These are phyloP conservation scores for Cutaneotrichosporon arboriforme DNA, from an alignment of 1,284 basidiomycete genomes.

Conservation along the genomic window DNA sequence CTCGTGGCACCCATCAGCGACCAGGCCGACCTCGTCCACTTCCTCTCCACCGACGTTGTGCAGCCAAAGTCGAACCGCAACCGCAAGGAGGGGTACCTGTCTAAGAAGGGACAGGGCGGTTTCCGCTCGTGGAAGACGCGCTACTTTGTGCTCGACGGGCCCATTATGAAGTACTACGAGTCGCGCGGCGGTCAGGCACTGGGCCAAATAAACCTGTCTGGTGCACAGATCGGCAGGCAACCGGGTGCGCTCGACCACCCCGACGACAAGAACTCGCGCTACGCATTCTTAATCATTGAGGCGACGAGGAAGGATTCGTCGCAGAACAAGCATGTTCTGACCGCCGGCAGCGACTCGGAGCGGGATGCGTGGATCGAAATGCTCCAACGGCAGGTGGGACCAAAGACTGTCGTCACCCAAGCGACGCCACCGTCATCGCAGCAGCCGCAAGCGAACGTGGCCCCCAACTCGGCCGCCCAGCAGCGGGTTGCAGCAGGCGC, in stretches of 20 bases:
- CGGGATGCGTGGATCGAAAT: slow-evolving; percentile 93
- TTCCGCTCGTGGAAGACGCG: slow-evolving; percentile 90
- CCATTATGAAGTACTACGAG: slow-evolving; percentile 88
- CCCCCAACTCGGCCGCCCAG: not conserved
- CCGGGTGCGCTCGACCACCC: slow-evolving; percentile 53
- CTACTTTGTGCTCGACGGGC: slow-evolving; percentile 84
- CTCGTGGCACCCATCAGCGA: slow-evolving; percentile 76
- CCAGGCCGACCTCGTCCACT: slow-evolving; percentile 83
- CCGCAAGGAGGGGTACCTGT: slow-evolving; percentile 93
- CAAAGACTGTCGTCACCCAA: slow-evolving; percentile 7
- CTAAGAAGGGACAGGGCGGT: slow-evolving; percentile 85
- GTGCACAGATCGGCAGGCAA: slow-evolving; percentile 77
- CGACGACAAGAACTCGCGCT: slow-evolving; percentile 89
- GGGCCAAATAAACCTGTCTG: slow-evolving; percentile 77
- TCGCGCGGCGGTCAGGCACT: slow-evolving; percentile 84
- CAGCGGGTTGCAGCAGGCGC: not conserved
- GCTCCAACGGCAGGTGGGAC: slow-evolving; percentile 65
- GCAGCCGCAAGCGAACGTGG: not conserved
- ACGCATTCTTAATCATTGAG: slow-evolving; percentile 95
- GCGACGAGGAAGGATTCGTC: slow-evolving; percentile 57
- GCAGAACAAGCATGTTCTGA: slow-evolving; percentile 80
- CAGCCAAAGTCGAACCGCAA: slow-evolving; percentile 78
- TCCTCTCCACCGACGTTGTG: slow-evolving; percentile 83
- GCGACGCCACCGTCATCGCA: not conserved
- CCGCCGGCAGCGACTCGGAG: slow-evolving; percentile 89